Conservation (phyloP, 192 early-diverging fungal species). For the Coemansia sp. region DNA sequence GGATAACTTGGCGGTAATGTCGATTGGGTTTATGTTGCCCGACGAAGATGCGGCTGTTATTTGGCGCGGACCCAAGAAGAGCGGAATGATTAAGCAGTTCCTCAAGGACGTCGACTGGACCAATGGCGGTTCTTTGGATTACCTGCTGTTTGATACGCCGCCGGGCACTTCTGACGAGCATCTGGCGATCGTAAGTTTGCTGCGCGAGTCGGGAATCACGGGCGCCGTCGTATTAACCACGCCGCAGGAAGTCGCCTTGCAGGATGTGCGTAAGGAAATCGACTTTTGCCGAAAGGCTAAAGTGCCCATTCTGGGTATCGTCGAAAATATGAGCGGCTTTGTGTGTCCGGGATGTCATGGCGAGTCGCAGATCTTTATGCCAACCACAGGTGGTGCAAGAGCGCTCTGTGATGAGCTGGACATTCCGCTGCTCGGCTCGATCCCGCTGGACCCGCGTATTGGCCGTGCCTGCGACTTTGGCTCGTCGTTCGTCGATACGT, state of each 20-base stretch:
- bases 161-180: slow-evolving; percentile 99
- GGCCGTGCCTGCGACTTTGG: slow-evolving; percentile 88
- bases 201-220: slow-evolving; percentile 76
- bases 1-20: slow-evolving; percentile 86
- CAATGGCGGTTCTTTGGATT: slow-evolving; percentile 68
- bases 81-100: slow-evolving; percentile 94
- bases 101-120: slow-evolving; percentile 93
- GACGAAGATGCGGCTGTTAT: slow-evolving; percentile 90
- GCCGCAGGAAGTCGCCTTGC: slow-evolving; percentile 85
- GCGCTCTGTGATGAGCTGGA: slow-evolving; percentile 67
- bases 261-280: slow-evolving; percentile 96
- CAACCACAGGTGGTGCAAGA: slow-evolving; percentile 75
- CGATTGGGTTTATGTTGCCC: slow-evolving; percentile 91
- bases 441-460: slow-evolving; percentile 79
- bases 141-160: slow-evolving; percentile 93
- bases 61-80: slow-evolving; percentile 96
- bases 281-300: slow-evolving; percentile 85
- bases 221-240: slow-evolving; percentile 94
- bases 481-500: slow-evolving; percentile 85
- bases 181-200: slow-evolving; percentile 79
- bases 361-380: slow-evolving; percentile 75
- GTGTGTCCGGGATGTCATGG: slow-evolving; percentile 88
- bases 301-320: slow-evolving; percentile 88
- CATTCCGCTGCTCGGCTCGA: slow-evolving; percentile 68
- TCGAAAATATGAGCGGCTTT: slow-evolving; percentile 99